phyloP scores from a whole-genome alignment of 208 protist genomes.

The Leishmania guyanensis region DNA sequence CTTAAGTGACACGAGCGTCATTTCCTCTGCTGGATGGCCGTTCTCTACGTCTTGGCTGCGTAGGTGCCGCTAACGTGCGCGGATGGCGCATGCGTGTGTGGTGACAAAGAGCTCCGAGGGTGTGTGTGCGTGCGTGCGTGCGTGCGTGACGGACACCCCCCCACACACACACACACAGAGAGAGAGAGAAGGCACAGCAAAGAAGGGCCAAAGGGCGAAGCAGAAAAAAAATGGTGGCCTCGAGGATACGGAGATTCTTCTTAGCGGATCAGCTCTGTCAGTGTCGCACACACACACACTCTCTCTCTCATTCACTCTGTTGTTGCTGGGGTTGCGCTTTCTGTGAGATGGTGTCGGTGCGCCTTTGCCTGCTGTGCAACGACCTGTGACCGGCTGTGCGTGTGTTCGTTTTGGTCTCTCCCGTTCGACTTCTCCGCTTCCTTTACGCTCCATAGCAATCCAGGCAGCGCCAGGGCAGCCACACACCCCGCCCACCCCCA shows the following conservation, averaged over 20 bases:
- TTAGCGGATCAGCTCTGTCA: neutral
- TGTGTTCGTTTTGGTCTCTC: neutral
- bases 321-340: neutral
- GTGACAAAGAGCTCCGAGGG: no score
- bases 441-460: neutral
- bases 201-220: no score
- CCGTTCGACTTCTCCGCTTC: neutral
- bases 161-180: no score
- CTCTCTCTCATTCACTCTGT: conserved; percentile 7
- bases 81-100: neutral
- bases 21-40: neutral
- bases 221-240: no score
- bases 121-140: neutral
- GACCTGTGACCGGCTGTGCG: neutral
- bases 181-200: no score
- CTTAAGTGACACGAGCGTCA: neutral
- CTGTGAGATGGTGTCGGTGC: neutral
- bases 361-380: neutral
- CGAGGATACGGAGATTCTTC: neutral
- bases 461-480: neutral
- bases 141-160: no score
- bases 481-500: neutral
- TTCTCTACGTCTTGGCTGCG: neutral
- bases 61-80: neutral
- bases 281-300: neutral